A percentile compares a stretch with the other conserved stretches of the same genome.
Evolutionary conservation across 2,329 filamentous ascomycete species (phyloP).

Genomic region (Cyanodermella asteris): DNA sequence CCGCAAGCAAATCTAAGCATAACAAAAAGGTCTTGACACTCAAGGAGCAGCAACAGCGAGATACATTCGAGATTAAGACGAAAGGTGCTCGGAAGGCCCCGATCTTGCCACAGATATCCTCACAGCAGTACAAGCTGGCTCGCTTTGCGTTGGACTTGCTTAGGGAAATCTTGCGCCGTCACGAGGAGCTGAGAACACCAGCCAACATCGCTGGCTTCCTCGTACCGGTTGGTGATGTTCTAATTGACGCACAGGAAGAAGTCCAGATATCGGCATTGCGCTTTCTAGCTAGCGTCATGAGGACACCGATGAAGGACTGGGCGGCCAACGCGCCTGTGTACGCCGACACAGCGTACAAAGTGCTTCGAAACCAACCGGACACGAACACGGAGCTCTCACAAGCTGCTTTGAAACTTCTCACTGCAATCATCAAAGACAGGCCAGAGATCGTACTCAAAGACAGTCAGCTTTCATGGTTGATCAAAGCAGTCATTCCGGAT

Average conservation of each 20-base stretch:
- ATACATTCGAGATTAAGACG: conserved; percentile 59
- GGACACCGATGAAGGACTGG: conserved; percentile 51
- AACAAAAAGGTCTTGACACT: too few relatives aligned
- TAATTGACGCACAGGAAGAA: conserved; percentile 72
- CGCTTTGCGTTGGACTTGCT: conserved; percentile 76
- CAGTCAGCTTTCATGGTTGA: conserved; percentile 57
- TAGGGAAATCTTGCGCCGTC: conserved; percentile 65
- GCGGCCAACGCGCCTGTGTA: conserved; percentile 57
- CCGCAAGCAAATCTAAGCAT: conserved; percentile 37
- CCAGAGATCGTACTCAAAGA: conserved; percentile 57
- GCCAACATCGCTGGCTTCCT: conserved; percentile 68
- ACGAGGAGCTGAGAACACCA: conserved; percentile 57
- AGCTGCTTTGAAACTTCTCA: conserved; percentile 69
- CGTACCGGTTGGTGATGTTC: conserved; percentile 67
- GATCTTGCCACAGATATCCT: conserved; percentile 48
- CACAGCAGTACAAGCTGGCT: conserved; percentile 68
- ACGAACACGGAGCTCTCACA: conserved; percentile 72
- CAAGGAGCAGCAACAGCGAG: too few relatives aligned
- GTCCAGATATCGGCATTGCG: conserved; percentile 75
- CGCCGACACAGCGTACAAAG: conserved; percentile 61
- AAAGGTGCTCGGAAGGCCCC: conserved; percentile 55
- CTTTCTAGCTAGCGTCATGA: conserved; percentile 65
- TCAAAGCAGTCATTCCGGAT: conserved; percentile 65
- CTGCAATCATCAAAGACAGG: conserved; percentile 63
- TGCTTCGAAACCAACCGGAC: conserved; percentile 53